Conservation (phyloP, 2,329 filamentous ascomycete species). For the Arthrocladium fulminans region DNA sequence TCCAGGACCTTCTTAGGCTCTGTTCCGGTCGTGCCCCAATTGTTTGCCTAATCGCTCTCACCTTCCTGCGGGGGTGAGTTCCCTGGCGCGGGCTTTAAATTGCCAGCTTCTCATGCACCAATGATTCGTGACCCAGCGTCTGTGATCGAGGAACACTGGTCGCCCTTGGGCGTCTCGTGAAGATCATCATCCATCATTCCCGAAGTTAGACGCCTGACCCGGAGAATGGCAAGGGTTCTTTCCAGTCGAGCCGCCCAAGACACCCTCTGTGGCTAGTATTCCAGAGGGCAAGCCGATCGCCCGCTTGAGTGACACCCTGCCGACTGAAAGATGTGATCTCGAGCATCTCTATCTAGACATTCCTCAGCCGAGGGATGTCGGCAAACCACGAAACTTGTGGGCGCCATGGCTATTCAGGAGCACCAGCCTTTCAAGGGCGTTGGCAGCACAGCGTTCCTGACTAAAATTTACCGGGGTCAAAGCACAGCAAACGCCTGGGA, state of each 20-base stretch:
- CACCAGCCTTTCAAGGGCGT: background rate
- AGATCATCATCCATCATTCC: background rate
- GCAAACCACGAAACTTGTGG: background rate
- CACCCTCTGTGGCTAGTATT: too few relatives aligned
- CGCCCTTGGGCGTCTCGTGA: background rate
- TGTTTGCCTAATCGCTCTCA: background rate
- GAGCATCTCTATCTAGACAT: background rate
- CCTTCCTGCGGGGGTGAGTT: constrained; percentile 5
- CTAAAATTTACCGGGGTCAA: constrained; percentile 3
- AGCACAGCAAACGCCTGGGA: background rate
- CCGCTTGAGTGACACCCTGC: too few relatives aligned
- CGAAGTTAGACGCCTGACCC: background rate
- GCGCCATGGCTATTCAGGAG: background rate
- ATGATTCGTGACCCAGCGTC: background rate
- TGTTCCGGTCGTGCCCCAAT: too few relatives aligned
- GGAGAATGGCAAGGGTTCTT: too few relatives aligned
- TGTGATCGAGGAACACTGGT: background rate
- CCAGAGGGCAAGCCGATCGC: too few relatives aligned
- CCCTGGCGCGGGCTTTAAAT: background rate
- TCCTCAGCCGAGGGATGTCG: background rate
- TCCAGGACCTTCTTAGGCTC: background rate
- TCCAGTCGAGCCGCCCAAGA: too few relatives aligned
- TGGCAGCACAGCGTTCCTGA: constrained; percentile 7
- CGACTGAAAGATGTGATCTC: background rate
- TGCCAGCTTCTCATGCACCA: background rate